Base-by-base conservation (phyloP, 2,329 filamentous ascomycete species). In the Chaetomium sp. region DNA sequence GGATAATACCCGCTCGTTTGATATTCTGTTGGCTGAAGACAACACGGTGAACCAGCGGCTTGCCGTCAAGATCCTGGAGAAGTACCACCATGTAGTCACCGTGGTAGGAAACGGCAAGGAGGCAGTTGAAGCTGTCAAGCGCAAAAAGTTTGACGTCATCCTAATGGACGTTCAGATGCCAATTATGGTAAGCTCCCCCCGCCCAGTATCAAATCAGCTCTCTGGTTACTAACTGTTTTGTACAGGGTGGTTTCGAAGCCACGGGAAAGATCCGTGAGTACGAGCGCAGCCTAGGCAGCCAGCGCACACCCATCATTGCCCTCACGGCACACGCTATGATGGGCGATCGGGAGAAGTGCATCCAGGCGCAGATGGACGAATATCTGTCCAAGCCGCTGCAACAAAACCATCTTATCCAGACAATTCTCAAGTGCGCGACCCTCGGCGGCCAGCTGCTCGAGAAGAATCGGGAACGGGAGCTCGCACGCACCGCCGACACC, bases 131-230 rank as follows among this genome's bases (percentile, higher is more conserved):
- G 89, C 91, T n/a, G 88, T 97, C 71, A 93, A 96, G 82, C 87
- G 89, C 75, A 94, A 90, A 79, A 90, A 92, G 75, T 99, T 96
- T 76, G 95, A 99, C 76, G 92, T 97, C 67, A 95, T 99, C 69
- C 84, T 99, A 57, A 99, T 99, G 95, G 95, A 99, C 75, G 95
- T 99, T 21, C 95, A 98, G 76, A 99, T 99, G 95, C 95, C 95
- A n/a, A 91, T 98, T 73, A 98, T 98, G 93, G 89, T 91, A 79
- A 81, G 87, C 60, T 57, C 69, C 42, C 59, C 49, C 21, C 64
- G 38, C 38, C 6, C 13, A 19, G 16, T 42, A 45, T 64, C 21
- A 38, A n/a, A 29, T 27, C 19, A 21, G 38, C 35, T 6, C 25
- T 54, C 35, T 33, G 29, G n/a, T 65, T 59, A 69, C 78, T 84